A percentile compares a stretch with the other conserved stretches of the same genome.
Conservation (phyloP, 179 eudicot genomes). For the Gypsophila paniculata region DNA sequence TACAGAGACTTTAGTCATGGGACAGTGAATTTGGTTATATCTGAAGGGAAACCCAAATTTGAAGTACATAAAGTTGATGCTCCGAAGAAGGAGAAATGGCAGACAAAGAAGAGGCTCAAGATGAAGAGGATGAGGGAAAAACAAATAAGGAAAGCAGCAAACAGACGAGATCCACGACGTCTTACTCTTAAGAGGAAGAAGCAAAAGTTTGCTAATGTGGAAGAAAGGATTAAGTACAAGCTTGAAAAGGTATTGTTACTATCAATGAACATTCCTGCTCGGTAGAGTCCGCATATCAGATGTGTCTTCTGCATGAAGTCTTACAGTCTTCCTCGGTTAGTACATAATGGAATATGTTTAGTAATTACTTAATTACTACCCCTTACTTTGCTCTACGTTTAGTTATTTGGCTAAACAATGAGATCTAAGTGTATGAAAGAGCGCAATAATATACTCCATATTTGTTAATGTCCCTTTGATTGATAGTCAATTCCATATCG, state of each 20-base stretch:
- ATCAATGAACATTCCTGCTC: neutral
- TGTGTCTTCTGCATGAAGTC: neutral
- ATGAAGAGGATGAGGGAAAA: slow-evolving; percentile 63
- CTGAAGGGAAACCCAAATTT: slow-evolving; percentile 67
- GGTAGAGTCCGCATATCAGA: neutral
- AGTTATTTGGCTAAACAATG: neutral
- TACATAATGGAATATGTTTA: neutral
- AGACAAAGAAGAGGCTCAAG: slow-evolving; percentile 71
- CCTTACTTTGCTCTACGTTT: too few relatives aligned
- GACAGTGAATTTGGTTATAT: slow-evolving; percentile 61
- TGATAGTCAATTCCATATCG: neutral
- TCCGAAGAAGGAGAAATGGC: slow-evolving; percentile 69
- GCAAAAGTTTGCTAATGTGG: slow-evolving; percentile 67
- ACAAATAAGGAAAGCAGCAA: slow-evolving; percentile 60
- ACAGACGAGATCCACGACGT: slow-evolving; percentile 67
- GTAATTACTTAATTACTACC: too few relatives aligned
- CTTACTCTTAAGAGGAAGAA: slow-evolving; percentile 58
- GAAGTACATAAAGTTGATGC: slow-evolving; percentile 60
- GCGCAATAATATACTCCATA: neutral
- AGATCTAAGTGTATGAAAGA: neutral
- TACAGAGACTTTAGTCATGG: slow-evolving; percentile 52
- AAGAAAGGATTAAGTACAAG: slow-evolving; percentile 69
- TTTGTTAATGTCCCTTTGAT: neutral
- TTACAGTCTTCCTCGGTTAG: neutral
- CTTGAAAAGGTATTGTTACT: slow-evolving; percentile 52